A percentile compares a stretch with the other conserved stretches of the same genome.
These are phyloP conservation scores for Fraxinus nigra DNA, from an alignment of 305 asterid species.

Conservation along the genomic window DNA sequence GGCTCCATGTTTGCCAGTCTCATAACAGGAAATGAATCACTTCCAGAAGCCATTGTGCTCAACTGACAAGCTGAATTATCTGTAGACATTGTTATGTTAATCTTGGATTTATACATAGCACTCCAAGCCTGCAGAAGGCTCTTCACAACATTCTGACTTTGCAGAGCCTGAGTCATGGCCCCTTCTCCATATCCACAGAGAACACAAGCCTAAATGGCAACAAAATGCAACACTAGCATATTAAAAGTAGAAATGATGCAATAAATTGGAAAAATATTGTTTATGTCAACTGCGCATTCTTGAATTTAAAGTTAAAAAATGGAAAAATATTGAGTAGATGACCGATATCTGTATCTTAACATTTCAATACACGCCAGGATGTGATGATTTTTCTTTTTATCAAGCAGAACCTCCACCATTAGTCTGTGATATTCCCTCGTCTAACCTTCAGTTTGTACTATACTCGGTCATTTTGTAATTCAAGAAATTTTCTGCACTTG, in stretches of 20 bases:
- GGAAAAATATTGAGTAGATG: not conserved
- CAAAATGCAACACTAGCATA: conserved; percentile 1
- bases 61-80: conserved; percentile 1
- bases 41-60: conserved; percentile 18
- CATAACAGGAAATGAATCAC: conserved; percentile 18
- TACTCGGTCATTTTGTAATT: not conserved
- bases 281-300: not conserved
- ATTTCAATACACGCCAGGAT: not conserved
- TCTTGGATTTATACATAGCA: conserved; percentile 4
- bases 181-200: conserved; percentile 40
- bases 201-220: conserved; percentile 32
- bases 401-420: not conserved
- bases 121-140: conserved; percentile 31
- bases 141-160: conserved; percentile 28
- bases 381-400: not conserved
- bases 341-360: not conserved
- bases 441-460: not conserved
- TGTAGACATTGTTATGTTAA: not conserved
- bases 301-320: not conserved
- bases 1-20: conserved; percentile 16
- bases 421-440: not conserved
- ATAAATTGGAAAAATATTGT: not conserved
- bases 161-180: conserved; percentile 35
- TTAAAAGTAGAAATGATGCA: not conserved
- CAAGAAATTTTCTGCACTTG: not conserved